These are phyloP conservation scores for Colletotrichum theobromicola DNA, from an alignment of 2,329 filamentous ascomycete species.

Conservation along the genomic window DNA sequence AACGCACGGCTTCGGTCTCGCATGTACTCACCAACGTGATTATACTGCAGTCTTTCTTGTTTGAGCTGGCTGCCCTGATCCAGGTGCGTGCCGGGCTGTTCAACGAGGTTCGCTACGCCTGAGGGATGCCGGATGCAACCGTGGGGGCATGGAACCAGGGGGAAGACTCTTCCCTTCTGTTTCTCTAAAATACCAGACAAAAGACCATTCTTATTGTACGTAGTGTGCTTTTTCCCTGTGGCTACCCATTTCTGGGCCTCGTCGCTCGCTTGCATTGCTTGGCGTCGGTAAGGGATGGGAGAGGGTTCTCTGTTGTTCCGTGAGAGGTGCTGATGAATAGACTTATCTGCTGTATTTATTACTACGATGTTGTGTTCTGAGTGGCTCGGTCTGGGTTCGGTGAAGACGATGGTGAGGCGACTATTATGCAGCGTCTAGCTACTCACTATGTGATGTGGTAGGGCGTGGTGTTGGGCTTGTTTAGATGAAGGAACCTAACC, in stretches of 20 bases:
- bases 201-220: background rate
- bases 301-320: background rate
- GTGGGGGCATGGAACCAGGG: background rate
- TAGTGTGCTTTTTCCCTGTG: background rate
- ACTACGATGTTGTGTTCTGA: background rate
- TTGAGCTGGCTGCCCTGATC: slow-evolving; percentile 77
- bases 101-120: slow-evolving; percentile 73
- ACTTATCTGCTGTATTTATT: background rate
- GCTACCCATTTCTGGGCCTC: background rate
- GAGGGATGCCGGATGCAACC: slow-evolving; percentile 1
- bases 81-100: slow-evolving; percentile 79
- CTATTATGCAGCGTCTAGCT: background rate
- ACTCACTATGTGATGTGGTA: background rate
- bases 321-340: background rate
- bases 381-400: background rate
- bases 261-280: background rate
- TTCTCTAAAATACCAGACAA: background rate
- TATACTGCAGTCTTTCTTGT: slow-evolving; percentile 78
- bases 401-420: background rate
- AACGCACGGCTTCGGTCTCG: slow-evolving; percentile 68
- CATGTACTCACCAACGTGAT: slow-evolving; percentile 82
- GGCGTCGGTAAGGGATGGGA: background rate
- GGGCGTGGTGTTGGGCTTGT: background rate
- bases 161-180: background rate
- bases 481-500: background rate